These are phyloP conservation scores for Leptographium radiaticola DNA, from an alignment of 2,329 filamentous ascomycete genomes.

Conservation along the genomic window DNA sequence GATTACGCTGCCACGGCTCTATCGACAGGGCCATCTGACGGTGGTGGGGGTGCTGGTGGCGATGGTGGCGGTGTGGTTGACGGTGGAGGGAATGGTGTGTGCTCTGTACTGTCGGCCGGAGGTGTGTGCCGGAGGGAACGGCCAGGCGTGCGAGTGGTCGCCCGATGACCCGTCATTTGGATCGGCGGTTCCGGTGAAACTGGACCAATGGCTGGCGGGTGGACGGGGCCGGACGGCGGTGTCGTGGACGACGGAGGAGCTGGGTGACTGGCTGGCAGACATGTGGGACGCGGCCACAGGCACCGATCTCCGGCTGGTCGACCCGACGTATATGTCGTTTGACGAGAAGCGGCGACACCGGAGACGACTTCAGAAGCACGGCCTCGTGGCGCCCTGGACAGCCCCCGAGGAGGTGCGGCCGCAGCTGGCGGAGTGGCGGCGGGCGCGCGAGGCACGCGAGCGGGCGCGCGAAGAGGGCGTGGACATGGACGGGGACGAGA, in stretches of 20 bases:
- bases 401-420: slow-evolving; percentile 27
- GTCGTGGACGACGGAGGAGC: slow-evolving; percentile 26
- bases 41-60: slow-evolving; percentile 32
- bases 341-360: slow-evolving; percentile 34
- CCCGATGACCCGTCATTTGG: slow-evolving; percentile 47
- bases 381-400: slow-evolving; percentile 24
- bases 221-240: slow-evolving; percentile 31
- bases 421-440: slow-evolving; percentile 32
- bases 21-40: slow-evolving; percentile 32
- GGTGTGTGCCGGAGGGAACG: slow-evolving; percentile 23
- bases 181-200: slow-evolving; percentile 45
- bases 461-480: slow-evolving; percentile 22
- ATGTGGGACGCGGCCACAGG: slow-evolving; percentile 30
- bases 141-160: slow-evolving; percentile 38
- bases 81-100: slow-evolving; percentile 41
- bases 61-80: slow-evolving; percentile 36
- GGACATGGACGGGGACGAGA: slow-evolving; percentile 24
- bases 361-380: slow-evolving; percentile 36
- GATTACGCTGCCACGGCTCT: slow-evolving; percentile 34
- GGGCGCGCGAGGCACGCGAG: slow-evolving; percentile 26
- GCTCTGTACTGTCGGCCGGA: slow-evolving; percentile 38
- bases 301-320: slow-evolving; percentile 29
- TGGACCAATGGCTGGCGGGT: slow-evolving; percentile 47
- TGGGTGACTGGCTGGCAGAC: slow-evolving; percentile 34
- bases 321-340: slow-evolving; percentile 30